Percentiles rank a stretch among this genome's conserved stretches.
Conservation (phyloP, 768 basidiomycete genomes). For the Naematelia aurantialba region DNA sequence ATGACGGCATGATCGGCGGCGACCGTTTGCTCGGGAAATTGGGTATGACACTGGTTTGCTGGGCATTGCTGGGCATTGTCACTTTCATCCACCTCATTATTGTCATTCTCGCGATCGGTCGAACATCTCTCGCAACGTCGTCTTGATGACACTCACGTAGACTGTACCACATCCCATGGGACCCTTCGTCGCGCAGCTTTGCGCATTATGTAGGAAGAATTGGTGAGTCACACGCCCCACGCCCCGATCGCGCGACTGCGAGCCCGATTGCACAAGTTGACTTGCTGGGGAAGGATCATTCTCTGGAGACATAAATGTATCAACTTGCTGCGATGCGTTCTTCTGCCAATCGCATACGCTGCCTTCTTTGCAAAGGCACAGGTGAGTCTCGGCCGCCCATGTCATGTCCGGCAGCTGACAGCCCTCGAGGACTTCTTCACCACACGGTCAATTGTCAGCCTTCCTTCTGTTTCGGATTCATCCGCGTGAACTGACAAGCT, state of each 20-base stretch:
- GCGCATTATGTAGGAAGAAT: conserved; percentile 31
- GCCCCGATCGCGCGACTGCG: background rate
- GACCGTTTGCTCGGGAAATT: background rate
- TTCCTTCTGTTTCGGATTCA: background rate
- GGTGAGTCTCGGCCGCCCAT: conserved; percentile 7
- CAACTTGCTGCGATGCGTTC: conserved; percentile 39
- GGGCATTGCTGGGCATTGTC: too few species aligned
- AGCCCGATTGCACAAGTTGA: background rate
- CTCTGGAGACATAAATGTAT: conserved; percentile 34
- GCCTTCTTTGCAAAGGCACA: conserved; percentile 40
- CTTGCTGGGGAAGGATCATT: conserved; percentile 31
- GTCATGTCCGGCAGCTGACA: conserved; percentile 1
- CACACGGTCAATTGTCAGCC: conserved; percentile 12
- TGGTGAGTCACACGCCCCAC: conserved; percentile 13
- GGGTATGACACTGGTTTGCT: too few species aligned
- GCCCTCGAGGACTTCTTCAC: conserved; percentile 22
- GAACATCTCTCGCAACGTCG: background rate
- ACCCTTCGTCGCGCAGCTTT: conserved; percentile 25
- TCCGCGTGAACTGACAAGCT: background rate
- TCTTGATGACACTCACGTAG: background rate
- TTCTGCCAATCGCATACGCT: conserved; percentile 42
- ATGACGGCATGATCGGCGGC: background rate
- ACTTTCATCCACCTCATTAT: background rate
- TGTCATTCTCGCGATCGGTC: background rate
- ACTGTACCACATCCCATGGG: conserved; percentile 9